Evolutionary conservation across 2,329 filamentous ascomycete genomes (phyloP).

Genomic region (Pyrenophora tritici-repentis): DNA sequence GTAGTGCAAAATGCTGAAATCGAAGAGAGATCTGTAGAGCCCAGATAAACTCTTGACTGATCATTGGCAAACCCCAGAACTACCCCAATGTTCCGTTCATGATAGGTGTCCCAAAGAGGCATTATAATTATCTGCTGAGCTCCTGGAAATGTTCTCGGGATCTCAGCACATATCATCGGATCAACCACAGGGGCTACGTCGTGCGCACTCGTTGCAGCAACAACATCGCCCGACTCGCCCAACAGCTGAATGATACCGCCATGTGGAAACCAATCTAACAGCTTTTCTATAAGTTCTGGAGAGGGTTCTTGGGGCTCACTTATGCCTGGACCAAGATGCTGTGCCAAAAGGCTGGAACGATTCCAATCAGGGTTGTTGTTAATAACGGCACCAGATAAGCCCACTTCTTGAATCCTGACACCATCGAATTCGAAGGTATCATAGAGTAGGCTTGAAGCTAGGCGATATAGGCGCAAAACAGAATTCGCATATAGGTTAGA

Average conservation of each 20-base stretch:
- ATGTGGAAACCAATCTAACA: slow-evolving; percentile 5
- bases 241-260: slow-evolving; percentile 8
- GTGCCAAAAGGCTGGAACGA: slow-evolving; percentile 6
- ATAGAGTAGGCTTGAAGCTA: slow-evolving; percentile 6
- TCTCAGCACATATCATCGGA: not conserved
- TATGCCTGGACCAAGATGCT: slow-evolving; percentile 3
- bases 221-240: slow-evolving; percentile 1
- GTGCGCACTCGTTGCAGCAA: slow-evolving; percentile 6
- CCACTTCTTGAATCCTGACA: slow-evolving; percentile 8
- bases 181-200: slow-evolving; percentile 1
- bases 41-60: slow-evolving; percentile 7
- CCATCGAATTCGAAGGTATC: slow-evolving; percentile 13
- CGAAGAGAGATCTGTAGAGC: slow-evolving; percentile 9
- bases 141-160: slow-evolving; percentile 1
- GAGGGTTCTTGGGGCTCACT: not conserved
- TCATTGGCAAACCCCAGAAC: slow-evolving; percentile 10
- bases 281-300: not conserved
- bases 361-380: slow-evolving; percentile 12
- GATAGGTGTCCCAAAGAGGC: slow-evolving; percentile 11
- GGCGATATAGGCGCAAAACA: slow-evolving; percentile 4
- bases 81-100: slow-evolving; percentile 10
- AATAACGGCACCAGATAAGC: not conserved
- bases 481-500: slow-evolving; percentile 9
- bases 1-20: slow-evolving; percentile 13
- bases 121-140: slow-evolving; percentile 8